A percentile compares a stretch with the other conserved stretches of the same genome.
phyloP scores from a whole-genome alignment of 176 grass and related monocot species.

The Thinopyrum elongatum region DNA sequence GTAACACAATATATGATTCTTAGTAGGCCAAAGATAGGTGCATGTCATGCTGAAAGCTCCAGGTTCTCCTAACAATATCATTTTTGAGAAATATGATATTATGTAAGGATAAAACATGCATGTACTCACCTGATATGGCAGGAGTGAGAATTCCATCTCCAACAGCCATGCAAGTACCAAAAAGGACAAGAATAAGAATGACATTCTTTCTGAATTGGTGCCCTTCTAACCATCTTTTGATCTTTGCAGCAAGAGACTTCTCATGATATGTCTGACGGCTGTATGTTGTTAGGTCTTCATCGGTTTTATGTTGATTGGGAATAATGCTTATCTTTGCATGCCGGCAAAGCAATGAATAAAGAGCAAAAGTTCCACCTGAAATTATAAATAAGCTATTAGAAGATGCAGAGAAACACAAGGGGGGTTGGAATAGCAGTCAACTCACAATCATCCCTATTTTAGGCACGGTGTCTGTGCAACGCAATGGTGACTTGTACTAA shows the following conservation, averaged over 20 bases:
- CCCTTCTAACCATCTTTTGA: conserved; percentile 71
- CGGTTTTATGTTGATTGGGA: conserved; percentile 83
- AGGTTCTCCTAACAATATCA: background rate
- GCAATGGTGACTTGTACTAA: background rate
- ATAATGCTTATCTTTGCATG: conserved; percentile 79
- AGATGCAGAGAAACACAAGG: background rate
- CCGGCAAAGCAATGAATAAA: conserved; percentile 86
- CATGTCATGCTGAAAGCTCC: background rate
- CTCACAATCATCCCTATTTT: background rate
- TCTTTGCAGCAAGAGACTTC: conserved; percentile 67
- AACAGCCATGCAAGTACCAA: conserved; percentile 86
- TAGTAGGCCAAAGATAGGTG: background rate
- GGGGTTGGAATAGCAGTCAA: background rate
- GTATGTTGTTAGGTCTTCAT: conserved; percentile 80
- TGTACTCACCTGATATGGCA: conserved; percentile 67
- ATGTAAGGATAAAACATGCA: background rate
- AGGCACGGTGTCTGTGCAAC: background rate
- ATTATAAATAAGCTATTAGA: conserved; percentile 17
- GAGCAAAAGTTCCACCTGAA: conserved; percentile 88
- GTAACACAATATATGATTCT: background rate
- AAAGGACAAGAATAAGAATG: conserved; percentile 71
- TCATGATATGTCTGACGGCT: conserved; percentile 63
- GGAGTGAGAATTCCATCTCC: conserved; percentile 90
- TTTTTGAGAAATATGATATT: background rate
- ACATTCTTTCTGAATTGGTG: conserved; percentile 56